Percentiles rank a stretch among this genome's conserved stretches.
phyloP scores from a whole-genome alignment of 768 basidiomycete genomes.

The Trametes sanguinea region DNA sequence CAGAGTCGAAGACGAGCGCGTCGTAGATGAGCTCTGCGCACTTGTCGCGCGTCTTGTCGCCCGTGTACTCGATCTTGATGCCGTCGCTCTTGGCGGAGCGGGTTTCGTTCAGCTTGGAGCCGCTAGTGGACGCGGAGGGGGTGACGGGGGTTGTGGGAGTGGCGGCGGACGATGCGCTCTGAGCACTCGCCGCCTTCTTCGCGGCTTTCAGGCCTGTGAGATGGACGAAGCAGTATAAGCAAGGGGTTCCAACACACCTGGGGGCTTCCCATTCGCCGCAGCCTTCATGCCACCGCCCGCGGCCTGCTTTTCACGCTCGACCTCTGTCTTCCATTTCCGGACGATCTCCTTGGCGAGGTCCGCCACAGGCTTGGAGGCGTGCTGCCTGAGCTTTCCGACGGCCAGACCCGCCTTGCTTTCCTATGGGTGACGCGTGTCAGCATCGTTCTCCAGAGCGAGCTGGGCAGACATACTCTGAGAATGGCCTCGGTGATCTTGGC shows the following conservation, averaged over 20 bases:
- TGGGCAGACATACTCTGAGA: conserved; percentile 60
- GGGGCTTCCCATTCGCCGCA: conserved; percentile 30
- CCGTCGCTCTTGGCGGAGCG: conserved; percentile 76
- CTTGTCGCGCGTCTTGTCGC: conserved; percentile 81
- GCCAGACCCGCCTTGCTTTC: conserved; percentile 93
- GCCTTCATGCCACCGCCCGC: conserved; percentile 37
- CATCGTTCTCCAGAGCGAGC: conserved; percentile 22
- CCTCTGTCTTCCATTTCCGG: conserved; percentile 88
- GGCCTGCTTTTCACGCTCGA: conserved; percentile 61
- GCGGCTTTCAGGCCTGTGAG: conserved; percentile 1
- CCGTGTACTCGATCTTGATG: conserved; percentile 53
- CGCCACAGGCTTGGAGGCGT: conserved; percentile 69
- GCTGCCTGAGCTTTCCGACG: conserved; percentile 83
- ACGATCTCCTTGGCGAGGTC: conserved; percentile 90
- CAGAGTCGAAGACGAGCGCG: conserved; percentile 82
- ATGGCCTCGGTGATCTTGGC: conserved; percentile 70
- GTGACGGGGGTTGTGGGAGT: conserved; percentile 31
- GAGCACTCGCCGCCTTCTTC: conserved; percentile 25
- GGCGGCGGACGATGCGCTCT: conserved; percentile 19
- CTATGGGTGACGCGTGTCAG: conserved; percentile 40
- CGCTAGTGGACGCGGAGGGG: conserved; percentile 23
- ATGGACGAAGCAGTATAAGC: not conserved
- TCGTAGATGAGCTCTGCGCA: conserved; percentile 92
- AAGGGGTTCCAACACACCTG: conserved; percentile 37
- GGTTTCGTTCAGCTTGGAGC: conserved; percentile 35